Base-by-base conservation (phyloP, 192 early-diverging fungal species). In the Linnemannia exigua region DNA sequence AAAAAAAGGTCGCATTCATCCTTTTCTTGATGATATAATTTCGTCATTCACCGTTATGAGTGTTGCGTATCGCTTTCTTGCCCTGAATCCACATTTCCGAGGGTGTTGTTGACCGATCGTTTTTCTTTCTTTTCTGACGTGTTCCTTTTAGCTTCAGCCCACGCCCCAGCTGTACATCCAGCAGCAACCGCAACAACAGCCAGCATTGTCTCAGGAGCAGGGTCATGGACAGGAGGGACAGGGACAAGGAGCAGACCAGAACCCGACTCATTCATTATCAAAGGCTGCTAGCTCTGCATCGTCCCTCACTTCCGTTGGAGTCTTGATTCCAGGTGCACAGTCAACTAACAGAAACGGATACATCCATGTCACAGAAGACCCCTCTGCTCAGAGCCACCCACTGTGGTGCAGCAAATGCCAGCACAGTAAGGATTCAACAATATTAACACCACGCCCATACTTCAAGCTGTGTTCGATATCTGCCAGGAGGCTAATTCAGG, bases 391-490 rank as follows among this genome's bases (percentile, higher is more conserved):
- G 70, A 58, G 78, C 22, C 77, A 80, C n/a, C 78, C 84, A 4
- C 44, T 86, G 5, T 86, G 84, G 84, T 86, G 84, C 38, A 80
- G 74, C 35, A 86, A 86, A 54, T 86, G 84, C 52, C 78, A 80
- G 48, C 84, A 86, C 77, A 75, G 84, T 86, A 80, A 61, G 77
- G 22, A 72, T 33, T 20, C 7, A 22, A 52, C 20, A n/a, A 20
- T 25, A 20, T 35, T 54, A 22, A 11, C 37, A 17, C 11, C 11
- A 2, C 12, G 19, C 36, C 19, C 11, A 2, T 9, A 36, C 36
- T 69, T 38, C 20, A 35, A 15, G 4, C 36, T n/a, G 41, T 44
- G 41, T 6, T 6, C 9, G 41, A 22, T 38, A 19, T 7, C 15
- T 36, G 4, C 20, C 4, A 16, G 36, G 67, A 38, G 38, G 20